Evolutionary conservation across 768 basidiomycete genomes (phyloP), one percentile per base, ranked within the genome.

Genomic region (Rhizopogon rudus): DNA sequence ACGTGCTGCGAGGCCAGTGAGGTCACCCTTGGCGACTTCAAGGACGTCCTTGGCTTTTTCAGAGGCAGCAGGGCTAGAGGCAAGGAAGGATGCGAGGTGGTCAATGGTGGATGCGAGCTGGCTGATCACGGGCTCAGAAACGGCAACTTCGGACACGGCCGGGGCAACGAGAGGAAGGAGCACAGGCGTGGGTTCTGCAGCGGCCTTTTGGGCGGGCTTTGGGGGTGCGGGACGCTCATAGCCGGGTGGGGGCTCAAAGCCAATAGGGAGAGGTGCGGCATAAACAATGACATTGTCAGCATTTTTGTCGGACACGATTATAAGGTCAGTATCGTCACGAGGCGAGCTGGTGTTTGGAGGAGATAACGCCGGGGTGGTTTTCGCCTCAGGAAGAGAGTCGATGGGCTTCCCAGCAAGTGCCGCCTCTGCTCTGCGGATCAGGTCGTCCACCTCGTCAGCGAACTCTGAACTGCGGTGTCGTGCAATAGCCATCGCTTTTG

Each of bases 31-130:
- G 39, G 96, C 95, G 3, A 78, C 80, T 58, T 88, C 86, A 39
- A 98, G 79, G 43, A 97, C 83, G 49, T 79, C 82, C 33, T 81
- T 80, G 39, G 87, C 91, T 62, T 89, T 81, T 42, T 80, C 70
- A 14, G 84, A 81, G 6, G 83, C 84, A 4, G 78, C 65, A 20
- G 93, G 86, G 61, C 89, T 87, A 22, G 85, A 76, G 40, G 86
- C 85, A 29, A 98, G 78, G 73, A 87, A 93, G 9, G 86, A 81
- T 14, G 94, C 87, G 48, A 99, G 87, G 63, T 86, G 81, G 73
- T 98, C 97, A 63, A 98, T 98, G 35, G 93, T 94, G 3, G 83
- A 79, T 7, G 94, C 96, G 9, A 99, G 86, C 64, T 98, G 92
- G 4, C 85, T 79, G 58, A 99, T 88, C 62, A 97, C 85, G n/a